phyloP scores from a whole-genome alignment of 1,284 basidiomycete genomes.

The Boletus smithii region DNA sequence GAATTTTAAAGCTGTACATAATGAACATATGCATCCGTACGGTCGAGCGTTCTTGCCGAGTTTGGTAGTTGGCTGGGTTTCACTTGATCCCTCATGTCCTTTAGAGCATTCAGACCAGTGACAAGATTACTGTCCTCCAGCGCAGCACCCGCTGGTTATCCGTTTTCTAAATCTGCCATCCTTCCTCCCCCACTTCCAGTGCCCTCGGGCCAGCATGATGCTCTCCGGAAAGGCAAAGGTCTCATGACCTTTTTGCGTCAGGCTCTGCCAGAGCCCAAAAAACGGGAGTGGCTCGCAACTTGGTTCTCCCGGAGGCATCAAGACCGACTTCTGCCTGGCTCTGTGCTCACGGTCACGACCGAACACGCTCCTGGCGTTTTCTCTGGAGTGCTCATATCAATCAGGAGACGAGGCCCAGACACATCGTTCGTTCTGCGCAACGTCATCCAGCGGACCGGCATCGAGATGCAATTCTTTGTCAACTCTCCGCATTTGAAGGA shows the following conservation, averaged over 20 bases:
- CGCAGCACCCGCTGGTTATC: conserved; percentile 46
- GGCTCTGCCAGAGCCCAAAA: conserved; percentile 63
- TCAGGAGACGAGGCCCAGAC: conserved; percentile 77
- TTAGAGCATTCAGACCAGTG: conserved; percentile 2
- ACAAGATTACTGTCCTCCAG: conserved; percentile 27
- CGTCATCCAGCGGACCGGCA: conserved; percentile 82
- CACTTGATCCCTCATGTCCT: conserved; percentile 11
- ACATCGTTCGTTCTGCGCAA: conserved; percentile 84
- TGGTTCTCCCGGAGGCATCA: conserved; percentile 71
- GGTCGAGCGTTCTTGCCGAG: conserved; percentile 6
- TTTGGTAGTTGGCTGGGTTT: conserved; percentile 16
- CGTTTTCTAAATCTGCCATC: conserved; percentile 71
- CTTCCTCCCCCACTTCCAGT: conserved; percentile 47
- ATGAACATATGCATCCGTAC: conserved; percentile 10
- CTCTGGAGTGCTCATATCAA: conserved; percentile 80
- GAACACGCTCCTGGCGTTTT: conserved; percentile 74
- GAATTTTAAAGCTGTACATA: conserved; percentile 30
- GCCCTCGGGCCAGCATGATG: conserved; percentile 37
- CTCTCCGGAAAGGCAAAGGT: conserved; percentile 67
- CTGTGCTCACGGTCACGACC: conserved; percentile 72
- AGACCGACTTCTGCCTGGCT: conserved; percentile 71
- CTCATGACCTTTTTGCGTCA: conserved; percentile 75
- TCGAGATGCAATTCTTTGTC: conserved; percentile 87
- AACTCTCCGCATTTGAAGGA: conserved; percentile 83
- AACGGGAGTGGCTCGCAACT: conserved; percentile 60